Conservation (phyloP, 179 eudicot genomes). For the Spergularia azorica region DNA sequence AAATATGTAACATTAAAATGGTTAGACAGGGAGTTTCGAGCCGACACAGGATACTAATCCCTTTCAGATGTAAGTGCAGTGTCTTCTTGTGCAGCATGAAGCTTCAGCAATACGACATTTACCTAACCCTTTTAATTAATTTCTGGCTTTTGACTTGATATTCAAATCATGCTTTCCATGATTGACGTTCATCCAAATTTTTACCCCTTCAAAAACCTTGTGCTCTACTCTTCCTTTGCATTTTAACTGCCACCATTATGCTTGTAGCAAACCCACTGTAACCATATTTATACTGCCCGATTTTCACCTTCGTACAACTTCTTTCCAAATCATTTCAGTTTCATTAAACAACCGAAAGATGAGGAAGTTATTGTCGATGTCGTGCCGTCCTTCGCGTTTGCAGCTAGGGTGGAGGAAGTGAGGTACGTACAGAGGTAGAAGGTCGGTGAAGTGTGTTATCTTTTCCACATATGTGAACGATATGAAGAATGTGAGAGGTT, state of each 20-base stretch:
- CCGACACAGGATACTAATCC: slow-evolving; percentile 19
- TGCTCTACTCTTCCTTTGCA: background rate
- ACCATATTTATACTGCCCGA: too few relatives aligned
- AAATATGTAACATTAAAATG: background rate
- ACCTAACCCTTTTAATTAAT: slow-evolving; percentile 18
- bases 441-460: background rate
- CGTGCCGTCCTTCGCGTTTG: too few relatives aligned
- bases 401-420: too few relatives aligned
- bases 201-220: background rate
- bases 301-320: too few relatives aligned
- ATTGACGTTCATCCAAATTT: slow-evolving; percentile 22
- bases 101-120: background rate
- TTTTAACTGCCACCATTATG: background rate
- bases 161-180: slow-evolving; percentile 7
- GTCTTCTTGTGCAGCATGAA: background rate
- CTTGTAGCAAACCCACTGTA: background rate
- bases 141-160: slow-evolving; percentile 18
- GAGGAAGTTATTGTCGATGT: too few relatives aligned
- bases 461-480: background rate
- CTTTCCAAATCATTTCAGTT: too few relatives aligned
- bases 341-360: too few relatives aligned
- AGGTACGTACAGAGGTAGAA: too few relatives aligned
- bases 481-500: too few relatives aligned
- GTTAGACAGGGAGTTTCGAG: background rate
- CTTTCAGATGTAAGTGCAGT: background rate